Percentiles rank a stretch among this genome's conserved stretches.
These are phyloP conservation scores for Cyclospora cayetanensis DNA, from an alignment of 169 alveolate species.

Conservation along the genomic window DNA sequence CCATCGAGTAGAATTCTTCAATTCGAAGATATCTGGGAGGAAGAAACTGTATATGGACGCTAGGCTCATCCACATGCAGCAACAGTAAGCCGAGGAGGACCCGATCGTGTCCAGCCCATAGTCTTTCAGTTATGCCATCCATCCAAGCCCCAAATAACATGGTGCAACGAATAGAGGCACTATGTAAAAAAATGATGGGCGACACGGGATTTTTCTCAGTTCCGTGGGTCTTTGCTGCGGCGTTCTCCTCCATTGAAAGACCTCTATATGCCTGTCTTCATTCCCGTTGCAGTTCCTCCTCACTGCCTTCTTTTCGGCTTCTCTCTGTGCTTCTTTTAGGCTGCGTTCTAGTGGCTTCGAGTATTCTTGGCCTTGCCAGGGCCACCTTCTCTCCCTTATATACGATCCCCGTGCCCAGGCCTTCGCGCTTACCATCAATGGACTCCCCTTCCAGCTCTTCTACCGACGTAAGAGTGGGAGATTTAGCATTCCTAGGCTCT, in stretches of 20 bases:
- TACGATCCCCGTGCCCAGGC: not conserved
- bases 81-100: too few relatives aligned
- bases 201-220: too few relatives aligned
- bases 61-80: slow-evolving; percentile 16
- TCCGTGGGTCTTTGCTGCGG: too few relatives aligned
- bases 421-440: slow-evolving; percentile 37
- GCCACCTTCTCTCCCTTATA: not conserved
- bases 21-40: slow-evolving; percentile 53
- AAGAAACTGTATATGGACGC: slow-evolving; percentile 43
- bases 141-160: too few relatives aligned
- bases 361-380: slow-evolving; percentile 37
- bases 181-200: too few relatives aligned
- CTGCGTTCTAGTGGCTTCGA: not conserved
- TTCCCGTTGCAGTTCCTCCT: too few relatives aligned
- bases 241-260: too few relatives aligned
- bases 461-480: slow-evolving; percentile 9
- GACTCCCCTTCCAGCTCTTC: slow-evolving; percentile 57
- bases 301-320: not conserved
- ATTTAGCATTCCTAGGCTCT: too few relatives aligned
- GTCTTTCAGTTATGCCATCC: too few relatives aligned
- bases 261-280: too few relatives aligned
- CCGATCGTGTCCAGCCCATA: too few relatives aligned
- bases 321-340: not conserved
- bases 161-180: too few relatives aligned
- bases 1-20: slow-evolving; percentile 32